Conservation (phyloP, 768 basidiomycete species). For the Sarcomyxa edulis region DNA sequence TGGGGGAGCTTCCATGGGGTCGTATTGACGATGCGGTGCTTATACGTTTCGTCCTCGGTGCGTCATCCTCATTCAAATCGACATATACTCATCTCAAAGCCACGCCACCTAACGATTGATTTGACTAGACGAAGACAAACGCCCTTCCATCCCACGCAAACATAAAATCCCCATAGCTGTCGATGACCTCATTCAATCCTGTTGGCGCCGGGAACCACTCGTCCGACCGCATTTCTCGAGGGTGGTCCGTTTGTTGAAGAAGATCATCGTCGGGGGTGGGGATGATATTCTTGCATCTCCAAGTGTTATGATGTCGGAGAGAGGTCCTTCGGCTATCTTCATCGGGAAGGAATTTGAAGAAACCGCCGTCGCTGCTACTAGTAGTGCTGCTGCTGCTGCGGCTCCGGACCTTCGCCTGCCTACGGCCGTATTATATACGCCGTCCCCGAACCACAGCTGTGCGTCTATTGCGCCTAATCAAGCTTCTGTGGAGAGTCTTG, state of each 20-base stretch:
- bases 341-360: no score
- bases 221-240: constrained; percentile 48
- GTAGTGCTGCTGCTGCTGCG: no score
- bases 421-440: constrained; percentile 32
- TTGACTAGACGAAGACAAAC: constrained; percentile 39
- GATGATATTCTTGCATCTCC: no score
- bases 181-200: constrained; percentile 40
- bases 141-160: constrained; percentile 44
- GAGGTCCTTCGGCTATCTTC: no score
- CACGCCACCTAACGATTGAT: constrained; percentile 1
- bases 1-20: constrained; percentile 59
- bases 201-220: constrained; percentile 53
- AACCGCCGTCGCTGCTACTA: no score
- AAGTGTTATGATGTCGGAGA: no score
- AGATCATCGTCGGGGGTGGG: no score
- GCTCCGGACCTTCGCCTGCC: no score
- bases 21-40: constrained; percentile 46
- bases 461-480: constrained; percentile 25
- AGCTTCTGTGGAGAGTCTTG: no score
- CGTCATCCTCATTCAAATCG: constrained; percentile 11
- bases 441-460: constrained; percentile 23
- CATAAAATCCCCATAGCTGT: constrained; percentile 25
- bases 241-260: constrained; percentile 40
- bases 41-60: constrained; percentile 45
- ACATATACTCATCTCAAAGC: not conserved